phyloP scores from a whole-genome alignment of 352 stramenopile species.

The Phytophthora sp. region DNA sequence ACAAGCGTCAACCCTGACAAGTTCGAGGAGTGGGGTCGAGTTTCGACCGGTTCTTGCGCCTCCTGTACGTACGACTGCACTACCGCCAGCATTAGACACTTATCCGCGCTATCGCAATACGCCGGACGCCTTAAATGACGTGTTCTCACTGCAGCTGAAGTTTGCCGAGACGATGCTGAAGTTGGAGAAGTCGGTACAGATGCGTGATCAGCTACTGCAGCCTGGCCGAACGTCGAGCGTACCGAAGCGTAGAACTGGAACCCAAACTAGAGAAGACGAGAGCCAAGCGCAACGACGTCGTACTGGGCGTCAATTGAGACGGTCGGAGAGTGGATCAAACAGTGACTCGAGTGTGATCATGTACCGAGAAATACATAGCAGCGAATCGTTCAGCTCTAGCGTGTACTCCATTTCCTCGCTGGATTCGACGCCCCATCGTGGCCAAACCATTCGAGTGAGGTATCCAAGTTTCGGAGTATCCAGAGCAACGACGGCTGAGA shows the following conservation, averaged over 20 bases:
- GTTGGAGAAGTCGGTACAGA: conserved; percentile 70
- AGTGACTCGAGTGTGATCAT: conserved; percentile 33
- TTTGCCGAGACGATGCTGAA: conserved; percentile 80
- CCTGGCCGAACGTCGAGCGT: conserved; percentile 10
- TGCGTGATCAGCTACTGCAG: conserved; percentile 58
- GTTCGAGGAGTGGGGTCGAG: conserved; percentile 14
- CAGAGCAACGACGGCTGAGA: conserved; percentile 41
- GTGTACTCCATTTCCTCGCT: conserved; percentile 37
- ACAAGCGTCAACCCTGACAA: conserved; percentile 3
- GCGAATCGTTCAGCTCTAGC: conserved; percentile 46
- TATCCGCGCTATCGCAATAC: conserved; percentile 27
- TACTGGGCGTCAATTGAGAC: conserved; percentile 2
- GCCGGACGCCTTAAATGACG: conserved; percentile 57
- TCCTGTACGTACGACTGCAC: background rate
- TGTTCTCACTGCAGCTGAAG: conserved; percentile 69
- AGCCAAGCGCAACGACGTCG: background rate
- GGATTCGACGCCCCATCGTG: conserved; percentile 23
- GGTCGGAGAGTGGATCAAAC: conserved; percentile 22
- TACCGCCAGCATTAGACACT: background rate
- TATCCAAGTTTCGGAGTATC: conserved; percentile 28
- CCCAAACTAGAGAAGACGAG: background rate
- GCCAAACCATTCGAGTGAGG: conserved; percentile 12
- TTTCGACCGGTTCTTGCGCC: conserved; percentile 2
- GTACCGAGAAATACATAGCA: conserved; percentile 24
- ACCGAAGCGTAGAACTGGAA: conserved; percentile 5